Conservation (phyloP, 768 basidiomycete genomes). For the Lactifluus piperatus region DNA sequence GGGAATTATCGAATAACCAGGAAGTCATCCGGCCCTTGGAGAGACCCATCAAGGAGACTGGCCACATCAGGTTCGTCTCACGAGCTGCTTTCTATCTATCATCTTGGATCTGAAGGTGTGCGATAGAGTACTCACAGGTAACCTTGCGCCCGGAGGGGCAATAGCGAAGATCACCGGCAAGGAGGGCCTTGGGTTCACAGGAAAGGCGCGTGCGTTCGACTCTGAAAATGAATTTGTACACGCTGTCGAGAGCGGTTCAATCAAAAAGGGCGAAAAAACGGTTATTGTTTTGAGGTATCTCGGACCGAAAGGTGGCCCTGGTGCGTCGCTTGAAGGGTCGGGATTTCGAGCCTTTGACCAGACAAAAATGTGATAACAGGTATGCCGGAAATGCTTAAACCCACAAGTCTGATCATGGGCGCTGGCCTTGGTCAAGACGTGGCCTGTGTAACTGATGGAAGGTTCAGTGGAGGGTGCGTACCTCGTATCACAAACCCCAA, state of each 20-base stretch:
- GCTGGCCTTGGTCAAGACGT: conserved; percentile 94
- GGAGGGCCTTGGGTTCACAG: conserved; percentile 82
- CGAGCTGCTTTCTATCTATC: neutral
- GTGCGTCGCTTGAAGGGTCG: conserved; percentile 34
- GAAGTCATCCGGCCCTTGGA: conserved; percentile 83
- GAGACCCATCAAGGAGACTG: conserved; percentile 81
- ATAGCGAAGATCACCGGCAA: conserved; percentile 97
- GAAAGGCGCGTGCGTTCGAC: conserved; percentile 90
- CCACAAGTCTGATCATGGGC: conserved; percentile 97
- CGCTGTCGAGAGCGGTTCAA: conserved; percentile 80
- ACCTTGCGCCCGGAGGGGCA: conserved; percentile 91
- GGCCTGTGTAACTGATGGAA: conserved; percentile 93
- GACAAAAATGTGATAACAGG: conserved; percentile 36
- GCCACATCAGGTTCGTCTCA: conserved; percentile 69
- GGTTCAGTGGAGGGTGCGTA: conserved; percentile 93
- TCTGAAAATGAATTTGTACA: conserved; percentile 79
- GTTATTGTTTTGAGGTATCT: conserved; percentile 93
- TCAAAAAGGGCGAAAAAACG: conserved; percentile 94
- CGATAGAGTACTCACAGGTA: conserved; percentile 80
- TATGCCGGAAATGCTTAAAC: conserved; percentile 99
- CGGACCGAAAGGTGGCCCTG: conserved; percentile 94
- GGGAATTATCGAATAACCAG: conserved; percentile 65
- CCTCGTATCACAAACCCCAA: neutral
- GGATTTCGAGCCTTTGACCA: neutral
- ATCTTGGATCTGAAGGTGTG: neutral